Conservation (phyloP, 768 basidiomycete species). For the Candolleomyces eurysporus region DNA sequence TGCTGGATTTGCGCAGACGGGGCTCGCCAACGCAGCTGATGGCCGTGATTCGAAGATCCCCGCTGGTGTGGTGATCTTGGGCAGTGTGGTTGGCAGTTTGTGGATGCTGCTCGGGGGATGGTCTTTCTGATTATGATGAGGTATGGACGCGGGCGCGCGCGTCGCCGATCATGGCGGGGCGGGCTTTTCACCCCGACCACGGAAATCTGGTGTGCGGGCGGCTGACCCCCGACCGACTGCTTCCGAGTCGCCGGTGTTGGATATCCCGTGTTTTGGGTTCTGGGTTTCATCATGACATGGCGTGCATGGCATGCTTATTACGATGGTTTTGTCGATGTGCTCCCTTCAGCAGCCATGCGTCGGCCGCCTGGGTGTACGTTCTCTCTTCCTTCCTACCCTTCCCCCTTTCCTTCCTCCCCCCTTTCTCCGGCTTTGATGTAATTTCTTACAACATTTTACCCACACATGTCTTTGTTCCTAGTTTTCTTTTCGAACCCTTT, state of each 20-base stretch:
- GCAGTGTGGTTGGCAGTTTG: background rate
- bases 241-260: background rate
- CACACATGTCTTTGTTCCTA: no score
- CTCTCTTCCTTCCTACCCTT: no score
- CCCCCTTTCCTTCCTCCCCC: no score
- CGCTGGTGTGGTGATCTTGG: slow-evolving; percentile 1
- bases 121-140: background rate
- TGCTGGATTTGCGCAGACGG: slow-evolving; percentile 37
- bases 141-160: background rate
- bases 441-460: no score
- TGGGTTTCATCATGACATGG: no score
- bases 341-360: no score
- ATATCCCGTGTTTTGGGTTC: background rate
- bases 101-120: background rate
- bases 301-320: no score
- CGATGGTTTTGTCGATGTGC: no score
- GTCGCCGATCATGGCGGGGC: background rate
- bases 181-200: background rate
- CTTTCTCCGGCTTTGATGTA: no score
- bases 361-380: no score
- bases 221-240: background rate
- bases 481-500: no score
- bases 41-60: no score
- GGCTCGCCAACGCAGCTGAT: slow-evolving; percentile 12
- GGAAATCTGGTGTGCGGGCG: background rate